A percentile compares a stretch with the other conserved stretches of the same genome.
These are phyloP conservation scores for Bidens hawaiensis DNA, from an alignment of 140 eudicot species.

Conservation along the genomic window DNA sequence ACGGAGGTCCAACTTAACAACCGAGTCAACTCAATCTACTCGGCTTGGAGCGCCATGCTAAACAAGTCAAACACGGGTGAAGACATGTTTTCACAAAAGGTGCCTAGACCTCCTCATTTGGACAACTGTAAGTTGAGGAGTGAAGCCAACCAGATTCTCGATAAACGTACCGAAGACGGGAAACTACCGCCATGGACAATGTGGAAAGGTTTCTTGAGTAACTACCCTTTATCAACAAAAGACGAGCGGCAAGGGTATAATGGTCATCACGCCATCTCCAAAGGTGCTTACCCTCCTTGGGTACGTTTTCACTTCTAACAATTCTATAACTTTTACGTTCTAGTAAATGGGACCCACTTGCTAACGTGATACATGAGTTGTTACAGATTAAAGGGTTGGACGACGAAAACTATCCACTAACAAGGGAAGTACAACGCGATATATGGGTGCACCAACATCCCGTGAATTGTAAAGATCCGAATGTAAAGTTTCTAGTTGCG, in stretches of 20 bases:
- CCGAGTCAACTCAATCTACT: constrained; percentile 38
- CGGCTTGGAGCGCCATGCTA: constrained; percentile 56
- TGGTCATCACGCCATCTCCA: constrained; percentile 34
- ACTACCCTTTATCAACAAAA: constrained; percentile 28
- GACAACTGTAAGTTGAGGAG: constrained; percentile 60
- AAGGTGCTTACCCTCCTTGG: constrained; percentile 97
- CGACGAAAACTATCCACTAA: constrained; percentile 84
- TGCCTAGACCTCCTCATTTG: constrained; percentile 79
- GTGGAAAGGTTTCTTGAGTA: constrained; percentile 79
- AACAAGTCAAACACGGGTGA: constrained; percentile 36
- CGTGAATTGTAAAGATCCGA: constrained; percentile 58
- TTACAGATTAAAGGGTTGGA: constrained; percentile 78
- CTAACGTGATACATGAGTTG: not conserved
- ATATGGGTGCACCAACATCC: constrained; percentile 99
- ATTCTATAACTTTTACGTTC: not conserved
- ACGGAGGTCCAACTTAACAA: constrained; percentile 24
- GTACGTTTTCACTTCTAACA: constrained; percentile 37
- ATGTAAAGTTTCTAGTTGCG: constrained; percentile 67
- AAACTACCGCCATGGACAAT: constrained; percentile 80
- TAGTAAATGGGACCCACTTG: not conserved
- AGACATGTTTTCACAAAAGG: constrained; percentile 10
- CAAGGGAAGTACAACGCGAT: constrained; percentile 88
- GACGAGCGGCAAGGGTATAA: constrained; percentile 43
- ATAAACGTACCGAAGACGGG: constrained; percentile 42
- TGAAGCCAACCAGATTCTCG: constrained; percentile 46